phyloP scores from a whole-genome alignment of 148 eudicot genomes.

The Limonium bicolor region DNA sequence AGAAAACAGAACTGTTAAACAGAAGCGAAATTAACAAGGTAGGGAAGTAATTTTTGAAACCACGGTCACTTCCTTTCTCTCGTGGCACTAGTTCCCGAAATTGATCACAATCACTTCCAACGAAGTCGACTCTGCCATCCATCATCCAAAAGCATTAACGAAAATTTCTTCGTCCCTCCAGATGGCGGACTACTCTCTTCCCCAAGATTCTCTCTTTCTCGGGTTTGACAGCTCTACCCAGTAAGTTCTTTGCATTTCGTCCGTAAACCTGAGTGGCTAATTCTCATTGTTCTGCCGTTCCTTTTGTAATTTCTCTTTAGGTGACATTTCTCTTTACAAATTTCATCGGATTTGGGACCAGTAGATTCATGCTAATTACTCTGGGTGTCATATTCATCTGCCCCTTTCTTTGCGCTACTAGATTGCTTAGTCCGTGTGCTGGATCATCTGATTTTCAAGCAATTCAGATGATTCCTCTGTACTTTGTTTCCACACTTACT shows the following conservation, averaged over 20 bases:
- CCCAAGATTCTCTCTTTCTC: conserved; percentile 43
- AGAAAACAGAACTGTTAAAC: no score
- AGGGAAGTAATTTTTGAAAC: no score
- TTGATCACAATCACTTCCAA: no score
- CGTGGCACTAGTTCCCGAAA: no score
- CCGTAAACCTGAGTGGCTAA: neutral
- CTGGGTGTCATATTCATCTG: neutral
- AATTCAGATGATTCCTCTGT: neutral
- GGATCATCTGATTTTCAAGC: neutral
- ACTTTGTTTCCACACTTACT: neutral
- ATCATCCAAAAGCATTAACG: no score
- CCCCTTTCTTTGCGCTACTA: neutral
- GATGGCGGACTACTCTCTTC: conserved; percentile 48
- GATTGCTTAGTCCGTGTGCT: neutral
- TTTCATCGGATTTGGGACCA: neutral
- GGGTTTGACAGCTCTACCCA: conserved; percentile 77
- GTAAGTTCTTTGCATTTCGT: conserved; percentile 17
- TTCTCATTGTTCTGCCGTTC: neutral
- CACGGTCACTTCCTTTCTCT: no score
- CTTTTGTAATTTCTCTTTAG: neutral
- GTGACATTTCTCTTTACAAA: neutral
- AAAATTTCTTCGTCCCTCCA: no score
- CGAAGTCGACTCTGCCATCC: no score
- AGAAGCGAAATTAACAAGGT: no score
- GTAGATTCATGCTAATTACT: neutral